These are phyloP conservation scores for Chloris gayana DNA, from an alignment of 176 grass and related monocot genomes.

Conservation along the genomic window DNA sequence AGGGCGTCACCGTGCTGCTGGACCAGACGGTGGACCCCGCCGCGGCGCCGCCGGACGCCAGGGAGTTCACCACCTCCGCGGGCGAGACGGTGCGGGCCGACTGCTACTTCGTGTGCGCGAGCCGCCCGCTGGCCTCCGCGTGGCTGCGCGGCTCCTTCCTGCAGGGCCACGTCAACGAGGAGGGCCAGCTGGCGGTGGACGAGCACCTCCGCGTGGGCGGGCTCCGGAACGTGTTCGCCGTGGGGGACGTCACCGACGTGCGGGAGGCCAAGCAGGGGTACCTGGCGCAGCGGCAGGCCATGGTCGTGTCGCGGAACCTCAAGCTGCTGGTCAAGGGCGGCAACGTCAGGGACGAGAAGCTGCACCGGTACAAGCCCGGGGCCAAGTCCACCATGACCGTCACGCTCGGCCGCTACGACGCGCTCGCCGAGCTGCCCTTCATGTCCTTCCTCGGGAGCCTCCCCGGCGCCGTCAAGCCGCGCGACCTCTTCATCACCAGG, in stretches of 20 bases:
- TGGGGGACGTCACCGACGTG: slow-evolving; percentile 65
- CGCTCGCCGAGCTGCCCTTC: slow-evolving; percentile 69
- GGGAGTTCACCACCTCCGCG: slow-evolving; percentile 54
- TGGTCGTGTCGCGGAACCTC: slow-evolving; percentile 69
- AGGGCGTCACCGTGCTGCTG: slow-evolving; percentile 64
- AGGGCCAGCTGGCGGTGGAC: slow-evolving; percentile 44
- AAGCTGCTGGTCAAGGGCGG: slow-evolving; percentile 55
- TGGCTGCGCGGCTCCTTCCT: slow-evolving; percentile 55
- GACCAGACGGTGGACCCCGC: slow-evolving; percentile 61
- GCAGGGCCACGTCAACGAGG: slow-evolving; percentile 24
- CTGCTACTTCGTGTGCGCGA: slow-evolving; percentile 56
- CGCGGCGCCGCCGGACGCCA: not conserved
- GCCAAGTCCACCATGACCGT: slow-evolving; percentile 35
- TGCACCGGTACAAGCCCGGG: slow-evolving; percentile 64
- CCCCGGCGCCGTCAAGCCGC: slow-evolving; percentile 55
- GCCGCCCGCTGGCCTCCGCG: slow-evolving; percentile 39
- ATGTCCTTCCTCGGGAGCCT: slow-evolving; percentile 54
- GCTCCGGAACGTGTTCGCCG: slow-evolving; percentile 60
- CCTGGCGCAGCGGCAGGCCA: slow-evolving; percentile 63
- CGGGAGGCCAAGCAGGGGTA: slow-evolving; percentile 66
- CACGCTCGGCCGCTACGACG: slow-evolving; percentile 58
- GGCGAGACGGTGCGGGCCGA: slow-evolving; percentile 61
- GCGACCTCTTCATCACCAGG: slow-evolving; percentile 57
- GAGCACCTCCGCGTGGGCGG: slow-evolving; percentile 52
- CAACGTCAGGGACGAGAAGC: slow-evolving; percentile 44